phyloP scores from a whole-genome alignment of 805 yeast species.

The Yarrowia deformans region DNA sequence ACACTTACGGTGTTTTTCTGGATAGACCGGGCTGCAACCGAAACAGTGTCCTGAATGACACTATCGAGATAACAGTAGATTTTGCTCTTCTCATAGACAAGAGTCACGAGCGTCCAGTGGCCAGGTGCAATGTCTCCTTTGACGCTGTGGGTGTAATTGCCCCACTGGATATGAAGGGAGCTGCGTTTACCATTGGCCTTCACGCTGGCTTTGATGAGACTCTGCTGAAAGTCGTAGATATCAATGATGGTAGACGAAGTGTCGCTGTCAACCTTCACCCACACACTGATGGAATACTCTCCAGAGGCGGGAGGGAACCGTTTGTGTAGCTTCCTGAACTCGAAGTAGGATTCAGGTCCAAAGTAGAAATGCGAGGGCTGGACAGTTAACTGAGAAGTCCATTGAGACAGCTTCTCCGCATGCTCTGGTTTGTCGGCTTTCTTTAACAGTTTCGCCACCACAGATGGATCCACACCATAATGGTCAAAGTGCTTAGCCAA shows the following conservation, averaged over 20 bases:
- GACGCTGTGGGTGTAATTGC: slow-evolving; percentile 22
- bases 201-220: slow-evolving; percentile 22
- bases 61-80: slow-evolving; percentile 27
- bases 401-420: slow-evolving; percentile 19
- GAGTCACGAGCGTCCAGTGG: slow-evolving; percentile 22
- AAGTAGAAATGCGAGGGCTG: slow-evolving; percentile 24
- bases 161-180: slow-evolving; percentile 35
- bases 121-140: slow-evolving; percentile 17
- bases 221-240: slow-evolving; percentile 33
- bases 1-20: slow-evolving; percentile 23
- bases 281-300: slow-evolving; percentile 29
- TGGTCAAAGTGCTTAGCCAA: slow-evolving; percentile 13
- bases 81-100: slow-evolving; percentile 32
- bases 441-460: slow-evolving; percentile 18
- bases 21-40: neutral
- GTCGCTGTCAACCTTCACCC: slow-evolving; percentile 6
- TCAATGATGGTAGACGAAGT: slow-evolving; percentile 25
- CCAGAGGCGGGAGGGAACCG: slow-evolving; percentile 35
- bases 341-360: slow-evolving; percentile 10
- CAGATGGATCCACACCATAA: slow-evolving; percentile 18
- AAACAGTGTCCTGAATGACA: slow-evolving; percentile 17
- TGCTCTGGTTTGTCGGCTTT: slow-evolving; percentile 28
- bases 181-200: slow-evolving; percentile 9
- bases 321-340: slow-evolving; percentile 24
- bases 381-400: slow-evolving; percentile 11